Base-by-base conservation (phyloP, 768 basidiomycete species). In the Lepiota venenata region DNA sequence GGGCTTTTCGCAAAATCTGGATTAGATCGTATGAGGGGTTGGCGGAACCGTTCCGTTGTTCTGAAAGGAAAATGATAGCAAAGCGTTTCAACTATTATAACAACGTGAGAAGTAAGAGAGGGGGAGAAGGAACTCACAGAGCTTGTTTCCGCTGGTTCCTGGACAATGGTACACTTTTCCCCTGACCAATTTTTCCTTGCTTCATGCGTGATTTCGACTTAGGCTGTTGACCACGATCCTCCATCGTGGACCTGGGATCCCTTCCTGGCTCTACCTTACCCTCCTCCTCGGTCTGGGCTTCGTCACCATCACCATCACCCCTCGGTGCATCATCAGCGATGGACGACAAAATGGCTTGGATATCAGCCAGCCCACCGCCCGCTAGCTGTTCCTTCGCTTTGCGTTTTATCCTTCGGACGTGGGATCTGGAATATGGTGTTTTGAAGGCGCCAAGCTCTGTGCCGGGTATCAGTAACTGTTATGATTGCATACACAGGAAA, bases 361-460 rank as follows among this genome's bases (percentile, higher is more conserved):
- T 76, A 25, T 79, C 78, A 35, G 71, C 67, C 50, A 84, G 65
- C 1, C 40, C 53, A 9, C 79, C 78, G 48, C 76, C 75, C 1
- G 72, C 79, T 18, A 84, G 60, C 60, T 85, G 78, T 62, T 85
- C 83, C 51, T 77, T 83, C 46, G 78, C 82, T 63, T 82, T 88
- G 60, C 82, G 82, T 63, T 88, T 90, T 63, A 85, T 61, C 27
- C 89, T 82, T 20, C 88, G 80, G 41, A 69, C 72, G 63, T 91
- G 89, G 16, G 83, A 85, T 67, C 84, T 91, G 0, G 89, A 91
- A 63, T 87, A 83, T 16, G 82, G 82, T 0, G 75, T 69, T 37
- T 67, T 70, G 5, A 74, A 72, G 3, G 73, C 67, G 55, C 77
- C 80, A 42, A 91, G 67, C 57, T 67, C 68, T 69, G 29, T 12